Conservation (phyloP, 1,284 basidiomycete genomes). For the Pterula multifida region DNA sequence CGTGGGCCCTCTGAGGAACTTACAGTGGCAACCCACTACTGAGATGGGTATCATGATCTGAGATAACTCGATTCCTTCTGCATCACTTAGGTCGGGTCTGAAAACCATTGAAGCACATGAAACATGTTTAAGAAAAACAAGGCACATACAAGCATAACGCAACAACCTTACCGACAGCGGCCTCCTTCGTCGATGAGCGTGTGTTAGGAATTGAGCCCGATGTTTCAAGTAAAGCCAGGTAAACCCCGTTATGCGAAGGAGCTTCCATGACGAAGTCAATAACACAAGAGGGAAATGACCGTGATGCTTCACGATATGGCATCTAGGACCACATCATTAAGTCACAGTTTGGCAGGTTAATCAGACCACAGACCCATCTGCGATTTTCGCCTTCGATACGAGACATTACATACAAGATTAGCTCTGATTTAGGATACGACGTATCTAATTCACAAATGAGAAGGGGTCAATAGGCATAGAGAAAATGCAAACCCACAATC, state of each 20-base stretch:
- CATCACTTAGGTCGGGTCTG: constrained; percentile 43
- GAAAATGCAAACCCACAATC: constrained; percentile 35
- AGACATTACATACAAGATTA: constrained; percentile 27
- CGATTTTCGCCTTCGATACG: constrained; percentile 13
- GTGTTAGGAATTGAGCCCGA: constrained; percentile 25
- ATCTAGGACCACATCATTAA: constrained; percentile 14
- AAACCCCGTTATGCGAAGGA: constrained; percentile 21
- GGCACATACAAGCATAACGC: constrained; percentile 43
- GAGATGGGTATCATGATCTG: constrained; percentile 30
- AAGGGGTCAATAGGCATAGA: constrained; percentile 1
- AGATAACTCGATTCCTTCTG: constrained; percentile 36
- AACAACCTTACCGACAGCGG: constrained; percentile 34
- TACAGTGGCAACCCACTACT: constrained; percentile 35
- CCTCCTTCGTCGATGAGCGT: constrained; percentile 24
- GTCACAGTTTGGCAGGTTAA: background rate
- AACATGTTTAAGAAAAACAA: background rate
- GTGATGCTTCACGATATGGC: constrained; percentile 22
- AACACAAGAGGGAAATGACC: constrained; percentile 27
- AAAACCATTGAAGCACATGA: constrained; percentile 2
- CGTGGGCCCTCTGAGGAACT: constrained; percentile 2
- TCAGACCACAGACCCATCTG: constrained; percentile 19
- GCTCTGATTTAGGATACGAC: constrained; percentile 35
- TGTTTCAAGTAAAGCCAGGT: constrained; percentile 32
- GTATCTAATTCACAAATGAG: constrained; percentile 22
- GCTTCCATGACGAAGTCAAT: constrained; percentile 24